Percentiles rank a stretch among this genome's conserved stretches.
Evolutionary conservation across 768 basidiomycete genomes (phyloP).

Genomic region (Epithele typhae): DNA sequence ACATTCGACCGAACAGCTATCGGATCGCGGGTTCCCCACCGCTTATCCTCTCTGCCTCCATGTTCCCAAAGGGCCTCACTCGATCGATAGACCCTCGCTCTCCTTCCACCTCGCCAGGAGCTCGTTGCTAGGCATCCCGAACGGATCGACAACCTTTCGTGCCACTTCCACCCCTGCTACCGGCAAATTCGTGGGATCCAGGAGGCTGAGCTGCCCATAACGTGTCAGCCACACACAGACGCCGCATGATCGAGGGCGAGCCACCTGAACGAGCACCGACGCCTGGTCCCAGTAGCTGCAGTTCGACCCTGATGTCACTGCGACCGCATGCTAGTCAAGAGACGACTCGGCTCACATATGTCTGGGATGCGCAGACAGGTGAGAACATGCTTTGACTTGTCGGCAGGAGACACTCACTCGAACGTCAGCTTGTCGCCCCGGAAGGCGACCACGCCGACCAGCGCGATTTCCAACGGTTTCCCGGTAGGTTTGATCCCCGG

Average conservation of each 20-base stretch:
- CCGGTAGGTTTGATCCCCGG: conserved; percentile 30
- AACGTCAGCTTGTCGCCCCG: conserved; percentile 47
- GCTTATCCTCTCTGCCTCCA: too few species aligned
- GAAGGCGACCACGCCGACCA: conserved; percentile 43
- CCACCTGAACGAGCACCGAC: conserved; percentile 38
- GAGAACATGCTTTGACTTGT: too few species aligned
- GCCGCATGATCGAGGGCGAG: background rate
- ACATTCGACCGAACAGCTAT: too few species aligned
- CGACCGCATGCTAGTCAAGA: background rate
- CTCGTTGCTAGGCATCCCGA: conserved; percentile 35
- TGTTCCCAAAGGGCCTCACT: too few species aligned
- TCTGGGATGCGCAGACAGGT: too few species aligned
- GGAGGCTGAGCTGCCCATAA: conserved; percentile 29
- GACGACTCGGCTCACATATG: conserved; percentile 29
- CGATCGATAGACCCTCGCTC: conserved; percentile 31
- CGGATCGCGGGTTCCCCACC: too few species aligned
- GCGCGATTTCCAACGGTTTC: conserved; percentile 35
- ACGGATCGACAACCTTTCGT: conserved; percentile 39
- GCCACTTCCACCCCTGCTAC: conserved; percentile 37
- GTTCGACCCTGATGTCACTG: background rate
- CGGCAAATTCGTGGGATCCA: conserved; percentile 29
- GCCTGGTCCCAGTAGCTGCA: conserved; percentile 49
- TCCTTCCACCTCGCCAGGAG: conserved; percentile 33
- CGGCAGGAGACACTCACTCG: conserved; percentile 30
- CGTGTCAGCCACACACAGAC: background rate